Base-by-base conservation (phyloP, 371 early-diverging fungal genomes). In the Choanephora cucurbitarum region DNA sequence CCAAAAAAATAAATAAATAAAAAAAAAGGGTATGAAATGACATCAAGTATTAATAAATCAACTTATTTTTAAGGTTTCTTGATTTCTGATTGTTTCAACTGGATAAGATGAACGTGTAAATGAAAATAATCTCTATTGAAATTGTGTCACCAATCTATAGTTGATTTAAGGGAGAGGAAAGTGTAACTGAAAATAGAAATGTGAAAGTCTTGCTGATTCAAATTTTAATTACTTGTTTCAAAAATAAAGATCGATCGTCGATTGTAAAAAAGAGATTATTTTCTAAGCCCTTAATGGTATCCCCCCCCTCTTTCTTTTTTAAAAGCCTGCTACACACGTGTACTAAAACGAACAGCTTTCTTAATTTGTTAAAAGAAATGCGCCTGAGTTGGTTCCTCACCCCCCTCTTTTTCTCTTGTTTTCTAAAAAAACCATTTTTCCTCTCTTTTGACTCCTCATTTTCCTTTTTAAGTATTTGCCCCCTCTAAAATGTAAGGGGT, bases 161-260 rank as follows among this genome's bases (percentile, higher is more conserved):
- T n/a, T n/a, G n/a, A n/a, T n/a, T n/a, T n/a, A n/a, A n/a, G n/a
- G n/a, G n/a, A n/a, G n/a, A n/a, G n/a, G n/a, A n/a, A n/a, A n/a
- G 46, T 24, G 19, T 4, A 23, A 23, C 24, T 8, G 22, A 46
- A 5, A 24, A 46, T 15, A 24, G 3, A 46, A 46, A 21, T 10
- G 40, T 17, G 34, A 50, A 50, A 40, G 28, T 22, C n/a, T 34
- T 44, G 21, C 13, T 44, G 23, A 23, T 23, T 44, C 23, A 23
- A 23, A n/a, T n/a, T n/a, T 4, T 11, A 14, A 14, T 44, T 44
- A n/a, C n/a, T n/a, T n/a, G n/a, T 44, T 44, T 28, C 28, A 28
- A 28, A 18, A 22, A 39, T n/a, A 52, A 43, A 52, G 52, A 52
- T 52, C 52, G 52, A 52, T 52, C 52, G 52, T 50, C 50, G 14